Percentiles rank a stretch among this genome's conserved stretches.
These are phyloP conservation scores for Naganishia vaughanmartiniae DNA, from an alignment of 768 basidiomycete genomes.

Conservation along the genomic window DNA sequence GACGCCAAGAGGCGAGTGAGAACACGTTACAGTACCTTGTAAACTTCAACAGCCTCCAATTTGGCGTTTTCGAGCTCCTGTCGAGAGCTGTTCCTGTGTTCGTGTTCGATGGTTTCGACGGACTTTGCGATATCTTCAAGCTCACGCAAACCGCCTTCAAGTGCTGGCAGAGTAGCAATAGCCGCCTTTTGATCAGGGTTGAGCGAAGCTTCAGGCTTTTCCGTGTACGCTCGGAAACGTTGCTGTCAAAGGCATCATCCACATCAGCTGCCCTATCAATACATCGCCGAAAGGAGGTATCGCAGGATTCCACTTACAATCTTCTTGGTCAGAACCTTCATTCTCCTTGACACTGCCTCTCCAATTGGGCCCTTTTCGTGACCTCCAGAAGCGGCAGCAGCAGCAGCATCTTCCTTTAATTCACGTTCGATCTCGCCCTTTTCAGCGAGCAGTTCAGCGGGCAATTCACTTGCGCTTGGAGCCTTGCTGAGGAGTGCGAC, in stretches of 20 bases:
- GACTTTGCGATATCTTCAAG: slow-evolving; percentile 78
- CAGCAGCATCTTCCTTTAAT: slow-evolving; percentile 21
- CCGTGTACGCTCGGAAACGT: slow-evolving; percentile 69
- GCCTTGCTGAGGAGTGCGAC: slow-evolving; percentile 28
- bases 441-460: slow-evolving; percentile 22
- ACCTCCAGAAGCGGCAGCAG: background rate
- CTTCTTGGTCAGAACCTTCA: slow-evolving; percentile 76
- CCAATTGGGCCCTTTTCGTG: slow-evolving; percentile 60
- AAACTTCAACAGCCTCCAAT: slow-evolving; percentile 22
- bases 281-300: slow-evolving; percentile 8
- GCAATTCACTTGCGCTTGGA: slow-evolving; percentile 21
- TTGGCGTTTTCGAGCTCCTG: slow-evolving; percentile 17
- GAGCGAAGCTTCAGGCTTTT: slow-evolving; percentile 67
- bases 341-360: slow-evolving; percentile 74
- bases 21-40: slow-evolving; percentile 24
- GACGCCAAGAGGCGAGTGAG: background rate
- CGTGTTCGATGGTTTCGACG: slow-evolving; percentile 64
- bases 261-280: slow-evolving; percentile 25
- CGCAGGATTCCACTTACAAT: slow-evolving; percentile 58
- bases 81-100: slow-evolving; percentile 1
- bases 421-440: slow-evolving; percentile 18
- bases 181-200: slow-evolving; percentile 83
- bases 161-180: slow-evolving; percentile 67
- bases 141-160: slow-evolving; percentile 78
- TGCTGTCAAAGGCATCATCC: slow-evolving; percentile 55